A percentile compares a stretch with the other conserved stretches of the same genome.
Conservation (phyloP, 352 stramenopile genomes). For the Phytopythium oedochilum region DNA sequence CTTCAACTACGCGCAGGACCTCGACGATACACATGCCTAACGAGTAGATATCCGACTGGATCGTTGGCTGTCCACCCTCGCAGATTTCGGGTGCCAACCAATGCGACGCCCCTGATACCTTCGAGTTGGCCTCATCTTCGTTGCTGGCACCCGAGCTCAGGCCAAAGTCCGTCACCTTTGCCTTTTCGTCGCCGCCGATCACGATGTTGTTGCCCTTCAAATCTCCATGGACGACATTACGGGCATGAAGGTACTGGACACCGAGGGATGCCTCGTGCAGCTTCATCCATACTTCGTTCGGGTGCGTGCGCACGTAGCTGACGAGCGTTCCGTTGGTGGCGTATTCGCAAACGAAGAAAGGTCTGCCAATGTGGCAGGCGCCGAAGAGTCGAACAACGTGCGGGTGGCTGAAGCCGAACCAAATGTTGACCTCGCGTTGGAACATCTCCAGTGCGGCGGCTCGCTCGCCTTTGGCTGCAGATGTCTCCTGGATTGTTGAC, state of each 20-base stretch:
- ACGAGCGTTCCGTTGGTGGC: conserved; percentile 15
- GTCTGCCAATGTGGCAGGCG: conserved; percentile 23
- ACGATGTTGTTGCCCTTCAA: conserved; percentile 32
- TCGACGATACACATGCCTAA: conserved; percentile 16
- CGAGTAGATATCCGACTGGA: conserved; percentile 14
- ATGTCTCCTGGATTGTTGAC: background rate
- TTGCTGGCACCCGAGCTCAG: conserved; percentile 9
- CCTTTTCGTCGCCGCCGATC: conserved; percentile 20
- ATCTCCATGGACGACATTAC: conserved; percentile 26
- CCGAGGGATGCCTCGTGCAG: conserved; percentile 20
- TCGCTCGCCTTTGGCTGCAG: background rate
- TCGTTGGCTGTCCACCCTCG: background rate
- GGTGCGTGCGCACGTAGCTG: conserved; percentile 13
- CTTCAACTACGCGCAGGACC: conserved; percentile 2
- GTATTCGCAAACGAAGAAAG: conserved; percentile 25
- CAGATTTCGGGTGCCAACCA: conserved; percentile 15
- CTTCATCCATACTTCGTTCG: conserved; percentile 16
- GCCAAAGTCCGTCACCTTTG: conserved; percentile 26
- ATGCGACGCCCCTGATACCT: conserved; percentile 12
- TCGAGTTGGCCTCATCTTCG: conserved; percentile 3
- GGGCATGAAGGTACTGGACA: conserved; percentile 26
- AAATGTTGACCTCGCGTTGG: conserved; percentile 20
- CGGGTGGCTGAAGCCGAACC: conserved; percentile 25
- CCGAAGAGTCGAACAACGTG: conserved; percentile 29
- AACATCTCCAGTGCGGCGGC: conserved; percentile 18